Evolutionary conservation across 306 rosid genomes (phyloP).

Genomic region (Trifolium dubium): DNA sequence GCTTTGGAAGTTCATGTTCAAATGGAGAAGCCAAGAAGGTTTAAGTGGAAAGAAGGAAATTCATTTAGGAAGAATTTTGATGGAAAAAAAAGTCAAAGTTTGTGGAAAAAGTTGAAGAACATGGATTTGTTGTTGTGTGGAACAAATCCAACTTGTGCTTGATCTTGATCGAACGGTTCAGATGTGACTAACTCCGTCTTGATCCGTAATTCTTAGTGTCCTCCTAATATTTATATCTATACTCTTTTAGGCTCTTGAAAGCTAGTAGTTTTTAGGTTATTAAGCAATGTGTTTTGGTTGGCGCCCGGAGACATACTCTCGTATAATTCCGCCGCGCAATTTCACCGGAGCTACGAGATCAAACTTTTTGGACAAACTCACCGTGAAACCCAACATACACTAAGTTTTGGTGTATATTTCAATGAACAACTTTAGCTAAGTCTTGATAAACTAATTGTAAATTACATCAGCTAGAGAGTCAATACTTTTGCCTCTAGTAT

Average conservation of each 20-base stretch:
- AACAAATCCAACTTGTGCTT: slow-evolving; percentile 51
- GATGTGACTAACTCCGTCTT: neutral
- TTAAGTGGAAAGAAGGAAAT: slow-evolving; percentile 46
- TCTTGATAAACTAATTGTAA: slow-evolving; percentile 43
- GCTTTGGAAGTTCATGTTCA: slow-evolving; percentile 62
- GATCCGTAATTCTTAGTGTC: neutral
- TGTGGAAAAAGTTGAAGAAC: slow-evolving; percentile 77
- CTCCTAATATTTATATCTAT: slow-evolving; percentile 30
- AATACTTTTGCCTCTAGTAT: slow-evolving; percentile 24
- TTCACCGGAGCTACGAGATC: neutral
- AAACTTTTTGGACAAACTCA: neutral
- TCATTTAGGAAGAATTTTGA: slow-evolving; percentile 27
- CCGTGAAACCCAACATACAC: neutral
- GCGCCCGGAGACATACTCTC: too few species aligned
- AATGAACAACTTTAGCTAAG: slow-evolving; percentile 31
- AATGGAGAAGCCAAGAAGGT: slow-evolving; percentile 54
- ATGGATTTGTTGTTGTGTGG: slow-evolving; percentile 85
- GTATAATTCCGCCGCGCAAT: neutral
- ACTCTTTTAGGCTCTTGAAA: slow-evolving; percentile 35
- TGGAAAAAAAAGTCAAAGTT: slow-evolving; percentile 43
- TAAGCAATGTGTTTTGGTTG: neutral
- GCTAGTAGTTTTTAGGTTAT: slow-evolving; percentile 28
- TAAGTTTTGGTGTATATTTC: slow-evolving; percentile 36
- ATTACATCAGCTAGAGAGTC: slow-evolving; percentile 32
- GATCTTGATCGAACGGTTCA: neutral